A percentile compares a stretch with the other conserved stretches of the same genome.
Evolutionary conservation across 129 eudicot species (phyloP).

Genomic region (Silybum marianum): DNA sequence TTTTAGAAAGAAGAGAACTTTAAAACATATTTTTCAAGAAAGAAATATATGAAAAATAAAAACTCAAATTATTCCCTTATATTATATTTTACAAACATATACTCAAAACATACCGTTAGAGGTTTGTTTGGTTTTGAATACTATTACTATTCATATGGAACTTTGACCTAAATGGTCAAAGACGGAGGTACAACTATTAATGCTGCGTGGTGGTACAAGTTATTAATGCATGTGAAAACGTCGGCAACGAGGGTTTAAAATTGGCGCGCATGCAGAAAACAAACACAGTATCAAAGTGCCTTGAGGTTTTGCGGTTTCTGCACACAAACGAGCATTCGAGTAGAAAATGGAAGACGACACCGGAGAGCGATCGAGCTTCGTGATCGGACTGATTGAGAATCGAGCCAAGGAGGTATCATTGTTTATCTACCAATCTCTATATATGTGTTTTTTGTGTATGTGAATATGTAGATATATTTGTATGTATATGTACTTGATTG

Average conservation of each 20-base stretch:
- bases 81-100: too few species aligned
- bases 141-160: too few species aligned
- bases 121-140: too few species aligned
- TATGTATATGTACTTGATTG: neutral
- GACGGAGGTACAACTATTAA: neutral
- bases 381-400: conserved; percentile 86
- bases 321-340: neutral
- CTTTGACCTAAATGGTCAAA: neutral
- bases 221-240: neutral
- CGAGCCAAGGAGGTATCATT: conserved; percentile 87
- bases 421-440: conserved; percentile 19
- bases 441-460: neutral
- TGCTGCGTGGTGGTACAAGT: neutral
- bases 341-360: conserved; percentile 71
- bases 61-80: too few species aligned
- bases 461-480: neutral
- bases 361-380: conserved; percentile 87
- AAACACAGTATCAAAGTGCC: neutral
- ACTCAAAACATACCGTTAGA: too few species aligned
- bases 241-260: neutral
- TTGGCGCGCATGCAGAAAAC: conserved; percentile 21
- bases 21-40: too few species aligned
- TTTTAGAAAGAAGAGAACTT: too few species aligned
- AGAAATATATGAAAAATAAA: too few species aligned
- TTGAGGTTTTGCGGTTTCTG: neutral